Percentiles rank a stretch among this genome's conserved stretches.
Evolutionary conservation across 1,284 basidiomycete species (phyloP).

Genomic region (Mycosarcoma maydis): DNA sequence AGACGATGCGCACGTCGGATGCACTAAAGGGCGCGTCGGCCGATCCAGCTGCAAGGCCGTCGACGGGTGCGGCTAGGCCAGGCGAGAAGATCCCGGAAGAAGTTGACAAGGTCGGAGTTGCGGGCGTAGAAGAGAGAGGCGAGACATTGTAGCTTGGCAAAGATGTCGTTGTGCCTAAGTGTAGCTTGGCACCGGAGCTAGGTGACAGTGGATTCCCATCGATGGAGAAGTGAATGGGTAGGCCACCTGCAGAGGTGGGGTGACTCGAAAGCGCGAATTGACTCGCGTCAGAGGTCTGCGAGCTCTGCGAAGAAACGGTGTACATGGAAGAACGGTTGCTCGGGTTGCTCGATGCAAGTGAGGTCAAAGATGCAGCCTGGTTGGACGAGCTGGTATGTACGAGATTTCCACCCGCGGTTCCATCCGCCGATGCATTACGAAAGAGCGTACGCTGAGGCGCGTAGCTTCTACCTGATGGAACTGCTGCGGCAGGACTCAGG

Average conservation of each 20-base stretch:
- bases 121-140: constrained; percentile 13
- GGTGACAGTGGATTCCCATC: constrained; percentile 21
- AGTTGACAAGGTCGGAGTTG: constrained; percentile 26
- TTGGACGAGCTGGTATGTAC: constrained; percentile 16
- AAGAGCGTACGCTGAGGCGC: constrained; percentile 28
- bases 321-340: constrained; percentile 61
- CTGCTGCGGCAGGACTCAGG: constrained; percentile 5
- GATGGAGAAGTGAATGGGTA: constrained; percentile 23
- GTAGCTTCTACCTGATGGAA: neutral
- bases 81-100: constrained; percentile 10
- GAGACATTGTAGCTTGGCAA: constrained; percentile 9
- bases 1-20: constrained; percentile 79
- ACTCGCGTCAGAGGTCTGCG: constrained; percentile 48
- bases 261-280: constrained; percentile 24
- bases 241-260: constrained; percentile 7
- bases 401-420: constrained; percentile 9
- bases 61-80: constrained; percentile 1
- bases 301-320: constrained; percentile 59
- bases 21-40: constrained; percentile 71
- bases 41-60: constrained; percentile 3
- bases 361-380: constrained; percentile 25
- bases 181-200: constrained; percentile 1
- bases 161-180: constrained; percentile 1
- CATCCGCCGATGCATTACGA: constrained; percentile 39
- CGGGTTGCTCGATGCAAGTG: constrained; percentile 45